A percentile compares a stretch with the other conserved stretches of the same genome.
These are phyloP conservation scores for Beauveria sp. DNA, from an alignment of 2,329 filamentous ascomycete species.

Conservation along the genomic window DNA sequence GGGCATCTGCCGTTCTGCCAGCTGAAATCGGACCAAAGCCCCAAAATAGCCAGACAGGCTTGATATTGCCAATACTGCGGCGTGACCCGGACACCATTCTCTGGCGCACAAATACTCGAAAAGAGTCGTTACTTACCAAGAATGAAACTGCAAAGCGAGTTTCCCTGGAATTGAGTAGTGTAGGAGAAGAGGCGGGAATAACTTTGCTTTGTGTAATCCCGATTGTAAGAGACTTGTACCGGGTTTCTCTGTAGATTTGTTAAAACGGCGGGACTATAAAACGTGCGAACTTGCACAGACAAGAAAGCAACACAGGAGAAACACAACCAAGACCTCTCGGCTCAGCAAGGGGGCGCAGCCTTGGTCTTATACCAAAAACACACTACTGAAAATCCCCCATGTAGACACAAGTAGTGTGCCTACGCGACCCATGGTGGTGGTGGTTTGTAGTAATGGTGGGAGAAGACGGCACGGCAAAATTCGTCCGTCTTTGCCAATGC, in stretches of 20 bases:
- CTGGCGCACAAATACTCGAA: neutral
- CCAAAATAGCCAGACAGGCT: neutral
- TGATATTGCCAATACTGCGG: conserved; percentile 1
- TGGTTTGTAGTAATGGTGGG: conserved; percentile 1
- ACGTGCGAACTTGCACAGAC: neutral
- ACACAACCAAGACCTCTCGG: neutral
- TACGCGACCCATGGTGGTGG: neutral
- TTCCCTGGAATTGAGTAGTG: too few species aligned
- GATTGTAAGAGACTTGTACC: neutral
- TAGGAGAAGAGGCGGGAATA: too few species aligned
- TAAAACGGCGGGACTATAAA: neutral
- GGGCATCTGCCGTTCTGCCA: neutral
- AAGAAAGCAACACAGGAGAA: neutral
- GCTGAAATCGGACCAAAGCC: neutral
- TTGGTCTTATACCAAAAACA: conserved; percentile 2
- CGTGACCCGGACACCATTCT: neutral
- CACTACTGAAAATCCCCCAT: neutral
- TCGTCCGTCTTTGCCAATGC: neutral
- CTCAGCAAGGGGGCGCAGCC: neutral
- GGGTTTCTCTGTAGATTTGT: neutral
- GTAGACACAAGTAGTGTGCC: neutral
- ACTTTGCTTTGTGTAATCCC: too few species aligned
- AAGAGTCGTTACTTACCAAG: too few species aligned
- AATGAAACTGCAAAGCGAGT: too few species aligned
- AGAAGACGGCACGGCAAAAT: neutral